Percentiles rank a stretch among this genome's conserved stretches.
phyloP scores from a whole-genome alignment of 441 rosid genomes.

The Erysimum cheiri region DNA sequence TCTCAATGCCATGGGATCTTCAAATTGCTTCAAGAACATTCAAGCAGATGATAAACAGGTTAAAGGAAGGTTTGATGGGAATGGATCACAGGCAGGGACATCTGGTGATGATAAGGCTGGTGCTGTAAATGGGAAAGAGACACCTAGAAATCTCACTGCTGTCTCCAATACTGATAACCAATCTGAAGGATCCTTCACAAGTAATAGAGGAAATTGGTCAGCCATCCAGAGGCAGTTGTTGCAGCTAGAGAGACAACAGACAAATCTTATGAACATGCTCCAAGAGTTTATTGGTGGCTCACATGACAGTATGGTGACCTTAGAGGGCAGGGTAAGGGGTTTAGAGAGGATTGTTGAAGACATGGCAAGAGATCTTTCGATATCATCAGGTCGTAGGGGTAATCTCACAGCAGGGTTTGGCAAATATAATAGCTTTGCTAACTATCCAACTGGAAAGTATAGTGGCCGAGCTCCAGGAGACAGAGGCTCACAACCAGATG shows the following conservation, averaged over 20 bases:
- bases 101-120: conserved; percentile 62
- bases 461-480: conserved; percentile 76
- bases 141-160: conserved; percentile 58
- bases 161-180: conserved; percentile 68
- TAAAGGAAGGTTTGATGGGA: conserved; percentile 54
- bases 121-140: conserved; percentile 59
- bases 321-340: conserved; percentile 94
- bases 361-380: conserved; percentile 88
- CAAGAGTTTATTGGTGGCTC: conserved; percentile 99
- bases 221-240: conserved; percentile 95
- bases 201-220: conserved; percentile 88
- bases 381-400: conserved; percentile 84
- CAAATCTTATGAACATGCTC: conserved; percentile 92
- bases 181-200: conserved; percentile 73
- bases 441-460: conserved; percentile 70
- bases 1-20: conserved; percentile 56
- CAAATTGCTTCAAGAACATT: conserved; percentile 53
- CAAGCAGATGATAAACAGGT: conserved; percentile 57
- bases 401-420: conserved; percentile 69
- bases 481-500: conserved; percentile 77
- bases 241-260: conserved; percentile 95
- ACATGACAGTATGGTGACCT: conserved; percentile 88
- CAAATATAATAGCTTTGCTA: conserved; percentile 77
- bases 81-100: conserved; percentile 61
- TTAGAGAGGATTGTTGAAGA: conserved; percentile 97